Conservation (phyloP, 2,329 filamentous ascomycete species). For the Chalara sp. region DNA sequence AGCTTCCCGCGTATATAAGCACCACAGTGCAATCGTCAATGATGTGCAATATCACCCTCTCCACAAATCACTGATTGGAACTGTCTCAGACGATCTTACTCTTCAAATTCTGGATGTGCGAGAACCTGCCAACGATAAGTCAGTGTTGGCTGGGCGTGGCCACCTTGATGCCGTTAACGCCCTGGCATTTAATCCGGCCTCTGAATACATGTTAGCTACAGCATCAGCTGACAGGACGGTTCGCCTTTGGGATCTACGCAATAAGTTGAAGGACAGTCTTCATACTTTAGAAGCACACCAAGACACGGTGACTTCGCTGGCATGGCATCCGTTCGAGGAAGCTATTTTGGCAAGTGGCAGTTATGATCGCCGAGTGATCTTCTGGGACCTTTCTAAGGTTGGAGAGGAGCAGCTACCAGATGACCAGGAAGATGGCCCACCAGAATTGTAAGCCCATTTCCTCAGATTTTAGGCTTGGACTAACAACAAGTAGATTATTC, state of each 20-base stretch:
- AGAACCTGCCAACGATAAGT: slow-evolving; percentile 54
- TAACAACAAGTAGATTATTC: slow-evolving; percentile 58
- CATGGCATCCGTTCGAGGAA: slow-evolving; percentile 91
- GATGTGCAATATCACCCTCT: slow-evolving; percentile 94
- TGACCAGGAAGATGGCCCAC: slow-evolving; percentile 89
- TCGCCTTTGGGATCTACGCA: slow-evolving; percentile 90
- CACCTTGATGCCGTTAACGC: slow-evolving; percentile 93
- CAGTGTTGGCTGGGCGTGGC: slow-evolving; percentile 65
- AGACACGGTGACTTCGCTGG: slow-evolving; percentile 83
- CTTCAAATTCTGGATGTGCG: slow-evolving; percentile 90
- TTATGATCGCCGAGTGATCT: slow-evolving; percentile 88
- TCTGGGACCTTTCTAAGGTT: slow-evolving; percentile 90
- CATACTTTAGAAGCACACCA: slow-evolving; percentile 85
- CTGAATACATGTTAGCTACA: slow-evolving; percentile 85
- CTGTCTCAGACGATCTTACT: slow-evolving; percentile 90
- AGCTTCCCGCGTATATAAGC: slow-evolving; percentile 70
- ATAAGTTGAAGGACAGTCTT: slow-evolving; percentile 73
- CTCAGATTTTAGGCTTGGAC: no score
- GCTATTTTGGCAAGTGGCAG: slow-evolving; percentile 84
- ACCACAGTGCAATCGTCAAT: slow-evolving; percentile 89
- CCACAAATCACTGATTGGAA: slow-evolving; percentile 78
- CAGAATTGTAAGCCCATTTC: slow-evolving; percentile 67
- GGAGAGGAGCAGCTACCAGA: slow-evolving; percentile 94
- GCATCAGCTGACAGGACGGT: slow-evolving; percentile 94
- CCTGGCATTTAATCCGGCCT: slow-evolving; percentile 87